Conservation (phyloP, 2,329 filamentous ascomycete genomes). For the Colletotrichum sp. region DNA sequence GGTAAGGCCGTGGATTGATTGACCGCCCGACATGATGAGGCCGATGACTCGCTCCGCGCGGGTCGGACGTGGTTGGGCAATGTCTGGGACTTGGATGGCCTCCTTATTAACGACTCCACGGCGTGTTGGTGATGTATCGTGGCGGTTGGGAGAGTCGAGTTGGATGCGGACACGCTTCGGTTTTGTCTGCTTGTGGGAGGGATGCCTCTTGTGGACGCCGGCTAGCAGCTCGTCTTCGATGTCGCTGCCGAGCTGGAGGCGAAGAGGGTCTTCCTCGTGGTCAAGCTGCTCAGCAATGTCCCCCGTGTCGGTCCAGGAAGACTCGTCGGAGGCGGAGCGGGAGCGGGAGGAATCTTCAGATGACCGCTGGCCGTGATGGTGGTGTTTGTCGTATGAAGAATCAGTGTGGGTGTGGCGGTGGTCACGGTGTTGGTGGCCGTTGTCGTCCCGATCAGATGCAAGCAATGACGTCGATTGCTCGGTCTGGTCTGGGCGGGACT, state of each 20-base stretch:
- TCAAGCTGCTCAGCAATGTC: conserved; percentile 92
- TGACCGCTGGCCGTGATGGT: conserved; percentile 53
- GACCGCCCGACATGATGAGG: conserved; percentile 83
- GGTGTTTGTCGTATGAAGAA: conserved; percentile 46
- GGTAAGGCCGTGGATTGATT: conserved; percentile 87
- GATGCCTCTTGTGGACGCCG: conserved; percentile 50
- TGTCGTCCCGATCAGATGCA: conserved; percentile 34
- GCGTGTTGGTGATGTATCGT: conserved; percentile 38
- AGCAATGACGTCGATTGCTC: conserved; percentile 52
- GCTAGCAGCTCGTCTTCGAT: conserved; percentile 67
- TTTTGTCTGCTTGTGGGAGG: conserved; percentile 39
- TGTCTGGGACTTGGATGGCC: conserved; percentile 81
- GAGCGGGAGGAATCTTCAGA: conserved; percentile 60
- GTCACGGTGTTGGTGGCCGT: conserved; percentile 43
- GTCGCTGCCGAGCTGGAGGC: conserved; percentile 70
- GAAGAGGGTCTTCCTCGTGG: conserved; percentile 84
- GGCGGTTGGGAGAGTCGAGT: conserved; percentile 44
- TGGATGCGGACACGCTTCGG: conserved; percentile 76
- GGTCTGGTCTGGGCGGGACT: conserved; percentile 42
- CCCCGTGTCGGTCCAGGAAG: conserved; percentile 91
- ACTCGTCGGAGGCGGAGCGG: conserved; percentile 67
- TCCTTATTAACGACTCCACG: conserved; percentile 66
- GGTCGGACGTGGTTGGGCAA: conserved; percentile 66
- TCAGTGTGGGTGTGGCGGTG: conserved; percentile 44
- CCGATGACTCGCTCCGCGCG: conserved; percentile 75